Conservation (phyloP, 352 stramenopile species). For the Pythium rhizo-oryzae region DNA sequence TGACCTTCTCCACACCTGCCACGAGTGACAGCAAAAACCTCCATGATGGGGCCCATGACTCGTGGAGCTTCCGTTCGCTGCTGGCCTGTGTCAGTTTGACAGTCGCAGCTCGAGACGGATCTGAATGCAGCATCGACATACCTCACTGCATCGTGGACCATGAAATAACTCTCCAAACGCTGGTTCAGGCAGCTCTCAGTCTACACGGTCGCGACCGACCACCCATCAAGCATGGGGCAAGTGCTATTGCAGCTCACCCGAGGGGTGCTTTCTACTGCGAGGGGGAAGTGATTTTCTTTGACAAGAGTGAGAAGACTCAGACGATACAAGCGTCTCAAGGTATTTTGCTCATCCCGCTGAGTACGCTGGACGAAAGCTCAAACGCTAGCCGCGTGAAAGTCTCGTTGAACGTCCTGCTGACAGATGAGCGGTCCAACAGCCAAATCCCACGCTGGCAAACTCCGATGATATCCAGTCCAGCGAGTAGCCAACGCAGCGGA, state of each 20-base stretch:
- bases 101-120: slow-evolving; percentile 12
- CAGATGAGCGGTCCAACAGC: slow-evolving; percentile 23
- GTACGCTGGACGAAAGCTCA: slow-evolving; percentile 13
- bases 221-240: not conserved
- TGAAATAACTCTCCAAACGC: slow-evolving; percentile 15
- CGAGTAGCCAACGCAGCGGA: slow-evolving; percentile 19
- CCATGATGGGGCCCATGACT: not conserved
- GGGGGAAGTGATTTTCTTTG: slow-evolving; percentile 13
- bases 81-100: slow-evolving; percentile 2
- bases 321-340: slow-evolving; percentile 14
- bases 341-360: slow-evolving; percentile 12
- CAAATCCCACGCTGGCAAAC: slow-evolving; percentile 10
- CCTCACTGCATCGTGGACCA: slow-evolving; percentile 13
- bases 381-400: not conserved
- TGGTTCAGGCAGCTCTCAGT: slow-evolving; percentile 12
- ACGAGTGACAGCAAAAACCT: not conserved
- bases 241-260: not conserved
- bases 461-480: slow-evolving; percentile 15
- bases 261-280: slow-evolving; percentile 22
- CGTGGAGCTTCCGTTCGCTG: slow-evolving; percentile 10
- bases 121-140: slow-evolving; percentile 15
- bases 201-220: slow-evolving; percentile 10
- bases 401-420: slow-evolving; percentile 18
- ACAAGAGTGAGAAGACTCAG: not conserved
- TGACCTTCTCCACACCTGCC: not conserved